Evolutionary conservation across 2,329 filamentous ascomycete species (phyloP).

Genomic region (Lasiodiplodia gonubiensis): DNA sequence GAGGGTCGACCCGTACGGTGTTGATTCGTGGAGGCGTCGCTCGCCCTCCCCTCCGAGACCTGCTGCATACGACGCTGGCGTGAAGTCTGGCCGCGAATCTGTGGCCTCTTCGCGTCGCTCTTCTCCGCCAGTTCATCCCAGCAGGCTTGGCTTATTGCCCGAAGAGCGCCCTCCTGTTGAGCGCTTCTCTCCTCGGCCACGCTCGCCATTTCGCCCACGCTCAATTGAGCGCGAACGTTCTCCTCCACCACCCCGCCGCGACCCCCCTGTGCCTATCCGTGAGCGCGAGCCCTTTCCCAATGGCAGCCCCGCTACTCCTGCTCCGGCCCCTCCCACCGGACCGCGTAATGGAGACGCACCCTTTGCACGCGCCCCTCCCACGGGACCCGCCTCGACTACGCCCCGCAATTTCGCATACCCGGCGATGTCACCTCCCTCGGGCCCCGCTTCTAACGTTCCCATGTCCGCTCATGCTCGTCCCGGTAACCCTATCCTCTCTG

Average conservation of each 20-base stretch:
- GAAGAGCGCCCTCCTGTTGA: conserved; percentile 38
- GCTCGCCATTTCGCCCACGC: conserved; percentile 35
- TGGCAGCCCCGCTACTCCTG: conserved; percentile 34
- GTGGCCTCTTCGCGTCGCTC: conserved; percentile 65
- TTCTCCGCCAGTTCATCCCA: conserved; percentile 64
- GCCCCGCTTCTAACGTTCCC: conserved; percentile 41
- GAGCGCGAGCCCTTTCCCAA: conserved; percentile 32
- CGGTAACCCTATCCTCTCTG: conserved; percentile 46
- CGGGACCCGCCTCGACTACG: conserved; percentile 45
- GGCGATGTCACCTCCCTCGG: conserved; percentile 48
- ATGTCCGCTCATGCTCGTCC: conserved; percentile 40
- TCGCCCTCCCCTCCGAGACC: conserved; percentile 57
- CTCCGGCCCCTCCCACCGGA: conserved; percentile 42
- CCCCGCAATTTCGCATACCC: conserved; percentile 33
- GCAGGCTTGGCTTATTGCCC: conserved; percentile 52
- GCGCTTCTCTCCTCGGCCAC: conserved; percentile 41
- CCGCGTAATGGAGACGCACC: conserved; percentile 43
- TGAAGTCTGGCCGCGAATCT: conserved; percentile 61
- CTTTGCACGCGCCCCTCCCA: conserved; percentile 46
- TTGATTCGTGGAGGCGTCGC: conserved; percentile 59
- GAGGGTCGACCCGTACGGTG: conserved; percentile 54
- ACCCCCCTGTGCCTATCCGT: conserved; percentile 31
- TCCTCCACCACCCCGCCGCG: conserved; percentile 12
- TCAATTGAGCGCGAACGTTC: conserved; percentile 35
- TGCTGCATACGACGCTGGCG: conserved; percentile 48